Evolutionary conservation across 495 filamentous ascomycete genomes (phyloP), one percentile per base, ranked within the genome.

Genomic region (Neurospora sp.): DNA sequence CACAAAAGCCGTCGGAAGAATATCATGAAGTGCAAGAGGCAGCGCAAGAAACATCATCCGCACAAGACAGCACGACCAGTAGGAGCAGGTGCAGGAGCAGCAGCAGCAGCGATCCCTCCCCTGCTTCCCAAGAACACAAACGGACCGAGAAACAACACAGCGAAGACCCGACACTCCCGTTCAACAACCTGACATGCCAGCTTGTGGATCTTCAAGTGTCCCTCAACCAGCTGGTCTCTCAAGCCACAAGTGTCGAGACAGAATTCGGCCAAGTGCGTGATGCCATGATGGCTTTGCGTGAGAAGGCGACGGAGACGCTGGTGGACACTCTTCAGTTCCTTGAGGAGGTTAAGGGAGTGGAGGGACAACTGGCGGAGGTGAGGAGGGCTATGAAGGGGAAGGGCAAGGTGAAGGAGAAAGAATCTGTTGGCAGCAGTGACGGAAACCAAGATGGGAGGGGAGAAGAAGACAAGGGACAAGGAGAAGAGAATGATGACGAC

Each of bases 291-390:
- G 22, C 27, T 4, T 6, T 61, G 0, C 12, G 53, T 31, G 0
- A 59, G 4, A 16, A 12, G 22, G 5, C 12, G 7, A 12, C 10
- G 2, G 48, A 59, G 10, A 12, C 48, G 0, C 1, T 59, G 2
- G 11, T 4, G 1, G 11, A 59, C 1, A 31, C 12, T 0, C 10
- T 0, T 1, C 48, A 59, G 5, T 31, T 59, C 3, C 1, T 31
- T 12, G 48, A 31, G 0, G 53, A 61, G 53, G 1, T 35, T 0
- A 2, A 9, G 2, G 14, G 27, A 4, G 53, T 61, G 27, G 27
- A 61, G 14, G 2, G 2, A 4, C 0, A 18, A 0, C 1, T 61
- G 14, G 11, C 0, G 2, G 3, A 9, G 14, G 0, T 18, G 3
- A 61, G 27, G 27, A 61, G 27, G 8, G 35, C 35, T 37, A 37